Conservation (phyloP, 2,329 filamentous ascomycete species). For the Botrytis medusae region DNA sequence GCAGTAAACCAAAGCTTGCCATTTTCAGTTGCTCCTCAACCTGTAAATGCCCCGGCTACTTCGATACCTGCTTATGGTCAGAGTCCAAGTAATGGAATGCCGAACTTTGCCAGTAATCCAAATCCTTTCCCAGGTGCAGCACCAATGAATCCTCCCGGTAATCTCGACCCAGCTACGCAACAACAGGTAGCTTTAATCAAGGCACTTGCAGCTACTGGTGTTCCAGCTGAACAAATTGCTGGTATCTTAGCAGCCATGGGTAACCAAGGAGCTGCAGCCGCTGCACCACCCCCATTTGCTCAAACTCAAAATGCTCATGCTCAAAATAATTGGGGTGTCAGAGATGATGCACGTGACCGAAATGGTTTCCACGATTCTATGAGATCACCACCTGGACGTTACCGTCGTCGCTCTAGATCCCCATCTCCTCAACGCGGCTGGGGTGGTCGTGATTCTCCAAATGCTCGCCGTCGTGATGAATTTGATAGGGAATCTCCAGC, state of each 20-base stretch:
- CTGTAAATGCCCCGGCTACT: slow-evolving; percentile 57
- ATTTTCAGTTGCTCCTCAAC: slow-evolving; percentile 48
- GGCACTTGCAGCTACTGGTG: slow-evolving; percentile 70
- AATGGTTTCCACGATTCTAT: slow-evolving; percentile 50
- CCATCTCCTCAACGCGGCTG: slow-evolving; percentile 76
- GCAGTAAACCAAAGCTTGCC: slow-evolving; percentile 34
- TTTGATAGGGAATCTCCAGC: slow-evolving; percentile 71
- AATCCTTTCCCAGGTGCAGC: slow-evolving; percentile 42
- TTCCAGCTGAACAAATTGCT: slow-evolving; percentile 71
- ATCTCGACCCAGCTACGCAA: slow-evolving; percentile 56
- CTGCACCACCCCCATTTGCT: slow-evolving; percentile 34
- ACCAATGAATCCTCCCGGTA: slow-evolving; percentile 42
- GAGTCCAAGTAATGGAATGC: slow-evolving; percentile 43
- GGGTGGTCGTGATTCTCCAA: slow-evolving; percentile 60
- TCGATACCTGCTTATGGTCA: slow-evolving; percentile 36
- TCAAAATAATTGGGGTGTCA: slow-evolving; percentile 45
- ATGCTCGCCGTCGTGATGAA: slow-evolving; percentile 46
- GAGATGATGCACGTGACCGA: slow-evolving; percentile 54
- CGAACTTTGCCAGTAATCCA: slow-evolving; percentile 43
- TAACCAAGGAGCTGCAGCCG: slow-evolving; percentile 35
- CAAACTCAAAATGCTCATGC: slow-evolving; percentile 37
- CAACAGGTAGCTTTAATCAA: slow-evolving; percentile 75
- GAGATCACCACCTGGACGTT: slow-evolving; percentile 60
- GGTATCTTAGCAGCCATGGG: slow-evolving; percentile 47
- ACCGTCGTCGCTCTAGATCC: slow-evolving; percentile 68